Evolutionary conservation across 768 basidiomycete genomes (phyloP).

Genomic region (Strobilomyces dryophilus): DNA sequence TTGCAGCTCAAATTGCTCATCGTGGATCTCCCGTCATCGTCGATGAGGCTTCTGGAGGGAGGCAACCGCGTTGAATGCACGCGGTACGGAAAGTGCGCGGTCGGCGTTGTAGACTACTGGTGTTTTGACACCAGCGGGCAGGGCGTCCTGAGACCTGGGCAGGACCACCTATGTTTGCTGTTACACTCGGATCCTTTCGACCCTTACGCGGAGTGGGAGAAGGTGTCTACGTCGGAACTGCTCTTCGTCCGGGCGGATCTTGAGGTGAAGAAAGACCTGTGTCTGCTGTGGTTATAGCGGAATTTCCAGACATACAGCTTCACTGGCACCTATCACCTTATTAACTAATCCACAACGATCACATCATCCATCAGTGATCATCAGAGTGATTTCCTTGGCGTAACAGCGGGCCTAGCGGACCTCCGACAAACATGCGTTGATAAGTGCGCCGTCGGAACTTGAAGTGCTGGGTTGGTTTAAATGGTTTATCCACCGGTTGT

Average conservation of each 20-base stretch:
- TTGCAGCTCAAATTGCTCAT: conserved; percentile 25
- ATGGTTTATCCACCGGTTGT: too few species aligned
- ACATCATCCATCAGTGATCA: too few species aligned
- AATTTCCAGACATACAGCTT: background rate
- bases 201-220: conserved; percentile 26
- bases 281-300: conserved; percentile 23
- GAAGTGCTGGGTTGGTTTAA: background rate
- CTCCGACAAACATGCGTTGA: background rate
- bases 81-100: conserved; percentile 18
- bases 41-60: conserved; percentile 17
- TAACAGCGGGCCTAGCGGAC: background rate
- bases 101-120: conserved; percentile 31
- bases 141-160: conserved; percentile 19
- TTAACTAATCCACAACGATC: background rate
- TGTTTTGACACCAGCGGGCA: conserved; percentile 28
- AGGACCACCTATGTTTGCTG: conserved; percentile 29
- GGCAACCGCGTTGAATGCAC: conserved; percentile 11
- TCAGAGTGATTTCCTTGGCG: too few species aligned
- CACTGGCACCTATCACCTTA: background rate
- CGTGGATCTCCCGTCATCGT: conserved; percentile 18
- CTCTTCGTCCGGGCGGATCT: conserved; percentile 19
- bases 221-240: conserved; percentile 24
- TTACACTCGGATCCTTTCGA: conserved; percentile 28
- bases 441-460: background rate
- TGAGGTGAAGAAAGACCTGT: conserved; percentile 16